Conservation (phyloP, 352 stramenopile genomes). For the Pythium folliculosum region DNA sequence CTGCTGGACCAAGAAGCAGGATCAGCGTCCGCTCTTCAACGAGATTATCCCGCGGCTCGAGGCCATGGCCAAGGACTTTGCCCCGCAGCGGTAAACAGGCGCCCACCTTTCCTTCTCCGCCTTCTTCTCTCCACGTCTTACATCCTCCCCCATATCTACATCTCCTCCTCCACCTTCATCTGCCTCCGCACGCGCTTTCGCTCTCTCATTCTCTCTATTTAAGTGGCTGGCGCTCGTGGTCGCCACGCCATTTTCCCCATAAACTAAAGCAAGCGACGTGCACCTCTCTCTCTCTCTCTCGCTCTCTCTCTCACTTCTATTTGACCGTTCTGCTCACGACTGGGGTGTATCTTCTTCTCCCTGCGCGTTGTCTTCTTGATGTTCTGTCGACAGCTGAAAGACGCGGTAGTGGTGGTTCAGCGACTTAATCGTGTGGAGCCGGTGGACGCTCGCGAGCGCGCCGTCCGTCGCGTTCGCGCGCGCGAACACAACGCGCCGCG, state of each 20-base stretch:
- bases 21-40: conserved; percentile 79
- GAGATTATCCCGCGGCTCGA: conserved; percentile 82
- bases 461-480: conserved; percentile 54
- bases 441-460: conserved; percentile 59
- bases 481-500: conserved; percentile 78
- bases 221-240: neutral
- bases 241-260: neutral
- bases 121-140: conserved; percentile 6
- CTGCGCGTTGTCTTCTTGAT: conserved; percentile 1
- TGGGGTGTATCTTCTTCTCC: neutral
- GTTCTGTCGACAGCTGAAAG: conserved; percentile 50
- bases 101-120: neutral
- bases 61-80: conserved; percentile 78
- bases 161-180: neutral
- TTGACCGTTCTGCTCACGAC: too few relatives aligned
- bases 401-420: conserved; percentile 90
- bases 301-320: conserved; percentile 3
- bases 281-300: conserved; percentile 2
- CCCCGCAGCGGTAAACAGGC: conserved; percentile 18
- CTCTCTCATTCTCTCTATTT: neutral
- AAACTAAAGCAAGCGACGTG: neutral
- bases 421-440: conserved; percentile 82
- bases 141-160: neutral
- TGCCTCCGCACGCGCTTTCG: neutral
- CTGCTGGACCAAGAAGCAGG: conserved; percentile 86